Percentiles rank a stretch among this genome's conserved stretches.
phyloP scores from a whole-genome alignment of 495 filamentous ascomycete genomes.

The Annulohypoxylon moriforme region DNA sequence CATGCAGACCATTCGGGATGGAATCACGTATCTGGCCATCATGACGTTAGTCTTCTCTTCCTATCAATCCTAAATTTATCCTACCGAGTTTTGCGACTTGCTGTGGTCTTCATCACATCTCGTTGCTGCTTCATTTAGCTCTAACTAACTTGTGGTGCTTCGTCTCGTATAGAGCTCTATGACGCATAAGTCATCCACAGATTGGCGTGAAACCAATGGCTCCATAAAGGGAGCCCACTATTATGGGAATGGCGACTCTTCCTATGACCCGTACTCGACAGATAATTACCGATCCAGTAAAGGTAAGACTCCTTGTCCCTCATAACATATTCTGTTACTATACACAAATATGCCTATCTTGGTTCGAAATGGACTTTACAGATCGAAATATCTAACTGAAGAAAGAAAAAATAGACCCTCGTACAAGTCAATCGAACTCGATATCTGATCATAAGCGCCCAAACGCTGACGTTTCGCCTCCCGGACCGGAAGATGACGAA shows the following conservation, averaged over 20 bases:
- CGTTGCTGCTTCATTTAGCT: neutral
- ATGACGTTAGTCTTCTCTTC: conserved; percentile 51
- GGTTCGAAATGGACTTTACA: no score
- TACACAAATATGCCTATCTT: no score
- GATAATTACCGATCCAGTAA: conserved; percentile 34
- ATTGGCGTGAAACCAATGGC: conserved; percentile 34
- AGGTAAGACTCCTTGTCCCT: conserved; percentile 32
- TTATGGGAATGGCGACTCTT: conserved; percentile 48
- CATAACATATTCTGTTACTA: no score
- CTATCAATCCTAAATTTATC: neutral
- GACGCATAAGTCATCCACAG: conserved; percentile 37
- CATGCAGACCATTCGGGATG: conserved; percentile 63
- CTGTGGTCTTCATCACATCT: neutral
- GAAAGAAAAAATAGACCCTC: conserved; percentile 13
- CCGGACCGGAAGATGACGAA: conserved; percentile 56
- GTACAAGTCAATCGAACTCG: conserved; percentile 21
- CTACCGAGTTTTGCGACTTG: neutral
- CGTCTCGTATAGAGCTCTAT: conserved; percentile 31
- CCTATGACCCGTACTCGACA: conserved; percentile 30
- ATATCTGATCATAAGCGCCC: conserved; percentile 36
- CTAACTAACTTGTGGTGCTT: conserved; percentile 20
- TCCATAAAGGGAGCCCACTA: conserved; percentile 41
- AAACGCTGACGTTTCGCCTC: conserved; percentile 26
- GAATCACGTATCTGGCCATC: conserved; percentile 57
- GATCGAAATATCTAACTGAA: no score